Conservation (phyloP, 805 yeast species). For the Kurtzmaniella fragi region DNA sequence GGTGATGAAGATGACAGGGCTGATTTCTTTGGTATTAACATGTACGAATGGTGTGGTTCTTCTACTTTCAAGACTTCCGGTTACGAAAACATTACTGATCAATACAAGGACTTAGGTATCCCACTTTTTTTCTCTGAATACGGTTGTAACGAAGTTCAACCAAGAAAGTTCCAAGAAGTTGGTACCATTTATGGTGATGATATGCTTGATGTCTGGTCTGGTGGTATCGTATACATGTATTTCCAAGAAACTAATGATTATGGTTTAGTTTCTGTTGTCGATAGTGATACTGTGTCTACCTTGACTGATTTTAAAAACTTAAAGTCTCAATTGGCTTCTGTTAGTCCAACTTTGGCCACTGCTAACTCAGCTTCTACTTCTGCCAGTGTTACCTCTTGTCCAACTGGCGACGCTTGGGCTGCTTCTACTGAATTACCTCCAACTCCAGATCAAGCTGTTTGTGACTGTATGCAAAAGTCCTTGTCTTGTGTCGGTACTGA, state of each 20-base stretch:
- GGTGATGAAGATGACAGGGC: constrained; percentile 61
- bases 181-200: constrained; percentile 55
- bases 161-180: constrained; percentile 73
- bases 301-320: constrained; percentile 60
- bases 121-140: constrained; percentile 81
- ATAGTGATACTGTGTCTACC: constrained; percentile 48
- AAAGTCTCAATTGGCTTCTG: constrained; percentile 49
- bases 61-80: constrained; percentile 59
- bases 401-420: constrained; percentile 29
- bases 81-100: constrained; percentile 57
- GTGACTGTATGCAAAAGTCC: constrained; percentile 32
- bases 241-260: constrained; percentile 71
- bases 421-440: constrained; percentile 40
- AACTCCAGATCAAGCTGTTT: constrained; percentile 33
- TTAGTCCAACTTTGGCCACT: constrained; percentile 29
- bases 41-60: constrained; percentile 85
- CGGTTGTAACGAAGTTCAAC: constrained; percentile 67
- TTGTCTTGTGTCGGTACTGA: constrained; percentile 30
- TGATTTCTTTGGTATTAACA: constrained; percentile 83
- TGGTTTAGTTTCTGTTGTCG: constrained; percentile 60
- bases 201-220: constrained; percentile 85
- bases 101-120: constrained; percentile 59
- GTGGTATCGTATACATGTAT: constrained; percentile 87
- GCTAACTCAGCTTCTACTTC: constrained; percentile 15
- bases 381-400: constrained; percentile 30